A percentile compares a stretch with the other conserved stretches of the same genome.
Evolutionary conservation across 2,329 filamentous ascomycete species (phyloP).

Genomic region (Talaromyces sp.): DNA sequence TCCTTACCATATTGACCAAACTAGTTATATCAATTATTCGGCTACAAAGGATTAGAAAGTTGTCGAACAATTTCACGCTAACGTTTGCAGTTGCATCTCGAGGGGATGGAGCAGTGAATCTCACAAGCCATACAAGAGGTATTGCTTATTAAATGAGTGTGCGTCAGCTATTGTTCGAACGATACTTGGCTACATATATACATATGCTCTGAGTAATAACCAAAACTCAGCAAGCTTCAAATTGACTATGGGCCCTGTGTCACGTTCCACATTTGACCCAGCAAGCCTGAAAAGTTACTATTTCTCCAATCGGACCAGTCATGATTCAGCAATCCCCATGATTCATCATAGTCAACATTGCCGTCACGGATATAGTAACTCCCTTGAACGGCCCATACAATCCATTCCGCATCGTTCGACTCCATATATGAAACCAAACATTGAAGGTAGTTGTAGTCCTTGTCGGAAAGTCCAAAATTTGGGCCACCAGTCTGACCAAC

Average conservation of each 20-base stretch:
- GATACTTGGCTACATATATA: too few species aligned
- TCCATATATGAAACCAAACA: constrained; percentile 55
- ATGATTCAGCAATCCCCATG: constrained; percentile 50
- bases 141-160: neutral
- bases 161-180: neutral
- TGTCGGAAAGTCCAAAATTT: constrained; percentile 45
- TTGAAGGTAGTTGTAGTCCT: constrained; percentile 49
- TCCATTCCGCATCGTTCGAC: constrained; percentile 59
- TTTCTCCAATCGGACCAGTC: constrained; percentile 46
- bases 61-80: neutral
- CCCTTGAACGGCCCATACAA: constrained; percentile 57
- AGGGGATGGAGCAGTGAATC: neutral
- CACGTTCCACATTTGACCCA: constrained; percentile 41
- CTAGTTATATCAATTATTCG: neutral
- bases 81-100: neutral
- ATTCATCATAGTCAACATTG: constrained; percentile 51
- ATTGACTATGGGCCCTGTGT: constrained; percentile 41
- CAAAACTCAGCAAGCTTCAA: neutral
- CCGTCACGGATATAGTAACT: constrained; percentile 58
- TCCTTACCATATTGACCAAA: neutral
- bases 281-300: constrained; percentile 29
- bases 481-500: constrained; percentile 35
- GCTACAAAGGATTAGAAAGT: neutral
- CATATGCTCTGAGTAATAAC: neutral
- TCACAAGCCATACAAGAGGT: neutral